A percentile compares a stretch with the other conserved stretches of the same genome.
Evolutionary conservation across 2,329 filamentous ascomycete genomes (phyloP).

Genomic region (Xylariales sp.): DNA sequence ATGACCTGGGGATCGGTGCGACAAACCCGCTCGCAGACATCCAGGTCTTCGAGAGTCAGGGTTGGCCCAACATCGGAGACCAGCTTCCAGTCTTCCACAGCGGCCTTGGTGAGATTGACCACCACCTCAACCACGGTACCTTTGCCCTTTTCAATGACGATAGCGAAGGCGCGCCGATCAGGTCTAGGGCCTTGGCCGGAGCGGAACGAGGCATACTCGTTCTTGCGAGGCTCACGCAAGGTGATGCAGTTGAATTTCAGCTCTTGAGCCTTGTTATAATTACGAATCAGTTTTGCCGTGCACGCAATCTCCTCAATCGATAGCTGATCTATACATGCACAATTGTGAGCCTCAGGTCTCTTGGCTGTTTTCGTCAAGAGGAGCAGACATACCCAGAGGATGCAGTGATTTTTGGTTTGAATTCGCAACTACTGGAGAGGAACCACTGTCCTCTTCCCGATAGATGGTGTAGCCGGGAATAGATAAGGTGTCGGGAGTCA

Average conservation of each 20-base stretch:
- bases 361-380: neutral
- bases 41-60: slow-evolving; percentile 75
- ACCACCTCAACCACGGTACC: slow-evolving; percentile 44
- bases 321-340: slow-evolving; percentile 47
- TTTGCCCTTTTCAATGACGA: slow-evolving; percentile 37
- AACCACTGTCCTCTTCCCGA: slow-evolving; percentile 35
- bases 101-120: slow-evolving; percentile 39
- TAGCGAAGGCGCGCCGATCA: slow-evolving; percentile 45
- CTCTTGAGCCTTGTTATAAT: slow-evolving; percentile 24
- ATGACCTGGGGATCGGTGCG: slow-evolving; percentile 70
- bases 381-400: slow-evolving; percentile 28
- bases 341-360: slow-evolving; percentile 5
- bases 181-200: slow-evolving; percentile 40
- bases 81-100: slow-evolving; percentile 41
- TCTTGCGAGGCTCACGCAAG: slow-evolving; percentile 60
- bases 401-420: slow-evolving; percentile 26
- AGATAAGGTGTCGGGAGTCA: slow-evolving; percentile 37
- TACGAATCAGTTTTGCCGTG: slow-evolving; percentile 44
- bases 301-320: slow-evolving; percentile 48
- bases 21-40: slow-evolving; percentile 66
- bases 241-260: slow-evolving; percentile 60
- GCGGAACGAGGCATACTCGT: slow-evolving; percentile 58
- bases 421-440: slow-evolving; percentile 23
- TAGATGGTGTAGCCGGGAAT: slow-evolving; percentile 42
- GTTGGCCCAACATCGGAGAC: slow-evolving; percentile 41